A percentile compares a stretch with the other conserved stretches of the same genome.
phyloP scores from a whole-genome alignment of 2,329 filamentous ascomycete genomes.

The Claviceps humidiphila region DNA sequence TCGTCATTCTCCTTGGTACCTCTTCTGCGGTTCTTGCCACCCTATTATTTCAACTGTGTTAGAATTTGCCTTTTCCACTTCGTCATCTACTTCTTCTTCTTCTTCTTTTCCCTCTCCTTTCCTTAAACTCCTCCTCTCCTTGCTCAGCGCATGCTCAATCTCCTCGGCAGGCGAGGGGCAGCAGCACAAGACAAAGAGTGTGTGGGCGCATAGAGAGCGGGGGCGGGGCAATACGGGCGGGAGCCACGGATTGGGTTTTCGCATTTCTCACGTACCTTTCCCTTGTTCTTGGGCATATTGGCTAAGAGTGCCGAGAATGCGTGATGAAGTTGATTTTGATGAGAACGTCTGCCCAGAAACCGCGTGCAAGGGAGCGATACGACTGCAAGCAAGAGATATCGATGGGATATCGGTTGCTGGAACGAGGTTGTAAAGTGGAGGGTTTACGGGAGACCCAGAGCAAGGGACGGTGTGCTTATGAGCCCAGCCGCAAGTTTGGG shows the following conservation, averaged over 20 bases:
- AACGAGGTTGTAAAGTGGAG: conserved; percentile 3
- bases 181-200: conserved; percentile 1
- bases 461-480: conserved; percentile 1
- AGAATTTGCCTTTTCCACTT: background rate
- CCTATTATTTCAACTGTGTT: conserved; percentile 39
- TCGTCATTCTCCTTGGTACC: conserved; percentile 99
- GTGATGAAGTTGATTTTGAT: background rate
- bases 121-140: background rate
- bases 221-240: conserved; percentile 14
- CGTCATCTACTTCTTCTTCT: background rate
- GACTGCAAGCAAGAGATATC: background rate
- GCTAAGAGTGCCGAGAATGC: background rate
- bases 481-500: background rate
- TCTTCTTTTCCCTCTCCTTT: background rate
- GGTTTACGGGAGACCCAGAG: background rate
- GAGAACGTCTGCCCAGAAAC: background rate
- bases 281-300: conserved; percentile 97
- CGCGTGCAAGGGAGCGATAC: background rate
- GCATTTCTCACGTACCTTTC: conserved; percentile 58
- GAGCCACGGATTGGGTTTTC: background rate
- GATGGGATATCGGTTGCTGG: background rate
- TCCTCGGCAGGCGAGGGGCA: background rate
- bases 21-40: conserved; percentile 95
- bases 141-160: background rate
- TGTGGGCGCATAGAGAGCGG: conserved; percentile 9